Evolutionary conservation across 306 rosid genomes (phyloP).

Genomic region (Cicer pinnatifidum): DNA sequence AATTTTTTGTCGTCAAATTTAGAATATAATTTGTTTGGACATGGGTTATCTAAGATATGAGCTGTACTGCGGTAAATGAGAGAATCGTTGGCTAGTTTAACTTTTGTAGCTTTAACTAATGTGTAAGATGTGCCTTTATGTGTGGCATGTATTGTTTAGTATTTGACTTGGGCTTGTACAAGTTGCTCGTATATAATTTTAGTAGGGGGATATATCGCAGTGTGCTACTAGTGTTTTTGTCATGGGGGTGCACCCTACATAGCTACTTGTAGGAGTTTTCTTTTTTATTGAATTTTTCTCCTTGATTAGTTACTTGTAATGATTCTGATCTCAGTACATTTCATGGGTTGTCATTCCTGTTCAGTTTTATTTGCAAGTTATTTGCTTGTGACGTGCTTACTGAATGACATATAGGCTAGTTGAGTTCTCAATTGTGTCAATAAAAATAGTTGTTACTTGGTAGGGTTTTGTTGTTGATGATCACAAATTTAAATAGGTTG

Average conservation of each 20-base stretch:
- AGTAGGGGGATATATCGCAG: neutral
- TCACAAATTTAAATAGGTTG: neutral
- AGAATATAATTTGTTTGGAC: neutral
- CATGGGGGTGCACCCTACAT: neutral
- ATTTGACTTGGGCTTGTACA: neutral
- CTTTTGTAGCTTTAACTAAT: neutral
- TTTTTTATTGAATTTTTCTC: neutral
- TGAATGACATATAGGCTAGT: neutral
- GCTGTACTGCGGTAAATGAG: neutral
- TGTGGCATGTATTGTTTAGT: neutral
- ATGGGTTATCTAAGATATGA: neutral
- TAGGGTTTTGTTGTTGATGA: neutral
- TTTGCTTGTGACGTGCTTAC: neutral
- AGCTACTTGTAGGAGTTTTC: neutral
- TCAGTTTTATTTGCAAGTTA: neutral
- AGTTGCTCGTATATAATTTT: neutral
- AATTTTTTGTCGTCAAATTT: neutral
- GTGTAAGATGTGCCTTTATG: neutral
- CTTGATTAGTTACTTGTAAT: constrained; percentile 2
- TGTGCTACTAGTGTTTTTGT: neutral
- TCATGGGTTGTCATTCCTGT: neutral
- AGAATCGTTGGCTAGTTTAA: neutral
- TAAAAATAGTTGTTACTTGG: constrained; percentile 9
- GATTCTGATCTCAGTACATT: constrained; percentile 6
- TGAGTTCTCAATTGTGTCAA: neutral